These are phyloP conservation scores for Fomitopsis serialis DNA, from an alignment of 768 basidiomycete genomes.

Conservation along the genomic window DNA sequence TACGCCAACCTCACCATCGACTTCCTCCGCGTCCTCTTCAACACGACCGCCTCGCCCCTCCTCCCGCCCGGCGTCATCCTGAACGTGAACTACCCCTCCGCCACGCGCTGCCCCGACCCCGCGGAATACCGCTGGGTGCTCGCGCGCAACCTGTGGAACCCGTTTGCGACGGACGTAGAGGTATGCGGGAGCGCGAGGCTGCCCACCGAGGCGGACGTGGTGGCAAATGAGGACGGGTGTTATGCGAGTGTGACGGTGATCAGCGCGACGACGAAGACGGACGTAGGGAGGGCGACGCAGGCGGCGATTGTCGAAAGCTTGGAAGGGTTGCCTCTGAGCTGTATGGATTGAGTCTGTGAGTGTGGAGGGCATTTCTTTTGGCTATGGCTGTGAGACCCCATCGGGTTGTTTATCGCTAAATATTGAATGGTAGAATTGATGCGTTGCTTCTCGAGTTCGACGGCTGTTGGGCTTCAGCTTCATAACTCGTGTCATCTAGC, in stretches of 20 bases:
- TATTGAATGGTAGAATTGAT: too few relatives aligned
- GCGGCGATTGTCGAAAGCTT: constrained; percentile 32
- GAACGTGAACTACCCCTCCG: constrained; percentile 45
- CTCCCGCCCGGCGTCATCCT: constrained; percentile 36
- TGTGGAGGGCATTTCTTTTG: too few relatives aligned
- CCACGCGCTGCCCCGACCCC: constrained; percentile 28
- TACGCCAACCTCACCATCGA: constrained; percentile 16
- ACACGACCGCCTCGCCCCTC: constrained; percentile 22
- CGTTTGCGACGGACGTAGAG: constrained; percentile 32
- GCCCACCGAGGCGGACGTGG: constrained; percentile 36
- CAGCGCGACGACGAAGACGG: constrained; percentile 35
- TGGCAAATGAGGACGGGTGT: constrained; percentile 30
- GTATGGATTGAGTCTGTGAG: neutral
- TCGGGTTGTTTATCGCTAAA: too few relatives aligned
- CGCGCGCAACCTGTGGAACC: constrained; percentile 31
- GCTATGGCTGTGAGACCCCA: too few relatives aligned
- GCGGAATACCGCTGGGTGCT: constrained; percentile 37
- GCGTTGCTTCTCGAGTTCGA: too few relatives aligned
- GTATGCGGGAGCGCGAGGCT: constrained; percentile 39
- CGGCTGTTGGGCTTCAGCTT: too few relatives aligned
- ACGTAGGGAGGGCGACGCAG: constrained; percentile 38
- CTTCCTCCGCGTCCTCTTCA: constrained; percentile 13
- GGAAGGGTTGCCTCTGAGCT: neutral
- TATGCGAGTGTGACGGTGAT: constrained; percentile 34
- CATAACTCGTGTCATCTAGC: too few relatives aligned